A percentile compares a stretch with the other conserved stretches of the same genome.
Evolutionary conservation across 192 early-diverging fungal genomes (phyloP).

Genomic region (Radiomyces spectabilis): DNA sequence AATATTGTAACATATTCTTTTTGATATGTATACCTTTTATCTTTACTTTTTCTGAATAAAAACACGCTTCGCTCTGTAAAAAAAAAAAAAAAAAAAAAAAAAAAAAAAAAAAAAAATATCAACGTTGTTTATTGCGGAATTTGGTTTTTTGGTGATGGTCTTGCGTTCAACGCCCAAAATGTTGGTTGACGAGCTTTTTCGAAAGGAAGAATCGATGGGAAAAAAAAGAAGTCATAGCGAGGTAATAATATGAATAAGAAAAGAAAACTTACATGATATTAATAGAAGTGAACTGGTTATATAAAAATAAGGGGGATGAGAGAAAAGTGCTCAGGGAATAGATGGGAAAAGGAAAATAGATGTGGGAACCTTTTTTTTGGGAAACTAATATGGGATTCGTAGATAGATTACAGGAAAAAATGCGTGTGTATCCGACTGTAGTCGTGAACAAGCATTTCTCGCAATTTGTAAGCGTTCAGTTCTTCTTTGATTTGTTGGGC

Average conservation of each 20-base stretch:
- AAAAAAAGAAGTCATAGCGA: neutral
- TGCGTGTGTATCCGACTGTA: constrained; percentile 64
- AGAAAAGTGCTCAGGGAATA: too few species aligned
- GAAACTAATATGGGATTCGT: too few species aligned
- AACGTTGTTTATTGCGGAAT: neutral
- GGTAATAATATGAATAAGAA: neutral
- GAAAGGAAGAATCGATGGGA: neutral
- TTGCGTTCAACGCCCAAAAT: too few species aligned
- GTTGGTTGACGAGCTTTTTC: too few species aligned
- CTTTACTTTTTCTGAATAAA: too few species aligned
- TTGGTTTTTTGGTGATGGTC: too few species aligned
- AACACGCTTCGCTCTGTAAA: too few species aligned
- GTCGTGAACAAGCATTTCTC: constrained; percentile 87
- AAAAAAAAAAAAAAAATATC: neutral
- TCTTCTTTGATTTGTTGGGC: constrained; percentile 87
- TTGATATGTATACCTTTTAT: too few species aligned
- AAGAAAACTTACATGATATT: neutral
- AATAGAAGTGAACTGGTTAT: too few species aligned
- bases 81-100: neutral
- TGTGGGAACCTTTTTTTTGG: too few species aligned
- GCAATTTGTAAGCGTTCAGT: constrained; percentile 86
- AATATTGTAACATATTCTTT: too few species aligned
- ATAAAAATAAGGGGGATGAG: neutral
- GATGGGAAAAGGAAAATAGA: neutral
- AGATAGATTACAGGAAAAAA: constrained; percentile 30